These are phyloP conservation scores for Misopates orontium DNA, from an alignment of 257 asterid species.

Conservation along the genomic window DNA sequence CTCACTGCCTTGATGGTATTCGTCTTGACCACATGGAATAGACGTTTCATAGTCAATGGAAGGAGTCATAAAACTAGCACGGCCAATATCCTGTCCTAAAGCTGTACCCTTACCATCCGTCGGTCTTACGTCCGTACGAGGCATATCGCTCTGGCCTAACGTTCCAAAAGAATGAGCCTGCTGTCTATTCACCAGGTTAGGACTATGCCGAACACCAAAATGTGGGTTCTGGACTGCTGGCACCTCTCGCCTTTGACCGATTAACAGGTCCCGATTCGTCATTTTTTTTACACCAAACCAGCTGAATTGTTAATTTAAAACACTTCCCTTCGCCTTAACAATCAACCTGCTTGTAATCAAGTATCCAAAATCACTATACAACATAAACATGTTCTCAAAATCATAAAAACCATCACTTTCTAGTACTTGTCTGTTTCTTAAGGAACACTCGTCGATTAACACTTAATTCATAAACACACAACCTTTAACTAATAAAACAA, in stretches of 20 bases:
- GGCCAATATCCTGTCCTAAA: conserved; percentile 30
- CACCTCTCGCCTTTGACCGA: conserved; percentile 30
- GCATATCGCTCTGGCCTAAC: conserved; percentile 31
- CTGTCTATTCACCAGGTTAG: conserved; percentile 31
- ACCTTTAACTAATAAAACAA: too few relatives aligned
- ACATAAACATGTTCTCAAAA: too few relatives aligned
- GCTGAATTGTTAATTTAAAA: too few relatives aligned
- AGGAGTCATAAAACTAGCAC: conserved; percentile 32
- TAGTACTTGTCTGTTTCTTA: too few relatives aligned
- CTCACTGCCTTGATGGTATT: conserved; percentile 32
- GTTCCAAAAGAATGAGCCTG: conserved; percentile 29
- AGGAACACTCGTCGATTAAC: too few relatives aligned
- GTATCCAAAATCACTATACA: too few relatives aligned
- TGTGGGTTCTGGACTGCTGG: conserved; percentile 41
- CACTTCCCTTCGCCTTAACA: too few relatives aligned
- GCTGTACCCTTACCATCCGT: conserved; percentile 26
- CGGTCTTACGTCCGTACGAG: conserved; percentile 32
- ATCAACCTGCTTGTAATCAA: too few relatives aligned
- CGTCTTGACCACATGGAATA: conserved; percentile 31
- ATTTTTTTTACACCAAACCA: conserved; percentile 10
- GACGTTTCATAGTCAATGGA: conserved; percentile 31
- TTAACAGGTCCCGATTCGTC: conserved; percentile 33
- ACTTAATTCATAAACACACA: too few relatives aligned
- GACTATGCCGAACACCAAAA: conserved; percentile 29
- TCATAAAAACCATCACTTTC: too few relatives aligned